Evolutionary conservation across 2,329 filamentous ascomycete genomes (phyloP).

Genomic region (Massarina eburnea): DNA sequence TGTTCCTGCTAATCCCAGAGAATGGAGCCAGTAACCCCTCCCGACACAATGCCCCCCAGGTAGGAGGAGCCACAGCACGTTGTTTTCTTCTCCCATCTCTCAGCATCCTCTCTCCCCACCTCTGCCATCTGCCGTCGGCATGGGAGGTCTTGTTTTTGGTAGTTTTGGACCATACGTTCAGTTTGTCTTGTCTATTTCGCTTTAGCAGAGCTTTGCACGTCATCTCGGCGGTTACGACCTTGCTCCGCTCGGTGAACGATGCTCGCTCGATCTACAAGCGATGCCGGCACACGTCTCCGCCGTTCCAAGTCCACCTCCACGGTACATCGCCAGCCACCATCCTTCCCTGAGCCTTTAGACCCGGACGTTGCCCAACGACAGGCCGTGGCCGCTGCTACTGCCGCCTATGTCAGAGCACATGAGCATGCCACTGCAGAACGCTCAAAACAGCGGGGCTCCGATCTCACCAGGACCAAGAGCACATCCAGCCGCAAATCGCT

Average conservation of each 20-base stretch:
- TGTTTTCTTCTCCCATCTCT: background rate
- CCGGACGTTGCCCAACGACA: conserved; percentile 35
- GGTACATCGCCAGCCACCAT: conserved; percentile 24
- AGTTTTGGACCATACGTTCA: conserved; percentile 8
- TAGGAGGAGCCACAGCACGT: background rate
- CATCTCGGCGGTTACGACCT: conserved; percentile 1
- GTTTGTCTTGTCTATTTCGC: conserved; percentile 20
- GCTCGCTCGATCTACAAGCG: conserved; percentile 40
- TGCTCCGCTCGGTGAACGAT: conserved; percentile 16
- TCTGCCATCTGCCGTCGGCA: background rate
- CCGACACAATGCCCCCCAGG: too few relatives aligned
- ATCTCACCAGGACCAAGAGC: conserved; percentile 33
- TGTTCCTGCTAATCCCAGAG: too few relatives aligned
- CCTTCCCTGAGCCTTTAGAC: conserved; percentile 23
- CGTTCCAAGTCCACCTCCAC: conserved; percentile 41
- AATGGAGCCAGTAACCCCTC: background rate
- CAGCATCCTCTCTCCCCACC: background rate
- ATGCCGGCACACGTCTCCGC: conserved; percentile 40
- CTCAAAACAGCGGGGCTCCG: conserved; percentile 17
- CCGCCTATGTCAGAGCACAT: conserved; percentile 39
- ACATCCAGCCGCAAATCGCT: conserved; percentile 37
- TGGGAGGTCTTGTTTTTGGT: conserved; percentile 7
- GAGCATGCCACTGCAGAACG: conserved; percentile 18
- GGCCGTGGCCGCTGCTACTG: conserved; percentile 41
- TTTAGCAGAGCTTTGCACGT: conserved; percentile 22